Conservation (phyloP, 163 green algal genomes). For the Prototheca wickerhamii region DNA sequence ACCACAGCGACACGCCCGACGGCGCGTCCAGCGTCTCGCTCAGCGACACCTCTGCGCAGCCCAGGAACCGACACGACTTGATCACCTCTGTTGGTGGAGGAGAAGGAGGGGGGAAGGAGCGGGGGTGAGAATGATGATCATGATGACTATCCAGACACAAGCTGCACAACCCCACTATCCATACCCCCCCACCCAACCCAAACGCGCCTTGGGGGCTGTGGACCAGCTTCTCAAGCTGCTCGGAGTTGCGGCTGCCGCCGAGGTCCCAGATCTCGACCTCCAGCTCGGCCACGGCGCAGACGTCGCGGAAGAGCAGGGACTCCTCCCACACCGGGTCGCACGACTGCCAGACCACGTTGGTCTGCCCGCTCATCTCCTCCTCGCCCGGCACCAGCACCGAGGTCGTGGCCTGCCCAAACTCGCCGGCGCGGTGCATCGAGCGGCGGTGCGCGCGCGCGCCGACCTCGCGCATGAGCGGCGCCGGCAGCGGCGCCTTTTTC, state of each 20-base stretch:
- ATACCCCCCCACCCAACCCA: neutral
- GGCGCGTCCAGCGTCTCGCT: constrained; percentile 34
- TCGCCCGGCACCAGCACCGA: no score
- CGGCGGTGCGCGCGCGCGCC: neutral
- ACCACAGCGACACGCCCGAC: constrained; percentile 31
- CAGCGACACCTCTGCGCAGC: constrained; percentile 42
- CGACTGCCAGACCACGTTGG: constrained; percentile 42
- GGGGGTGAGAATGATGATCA: neutral
- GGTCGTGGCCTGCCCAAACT: no score
- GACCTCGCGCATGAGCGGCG: no score
- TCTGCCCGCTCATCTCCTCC: constrained; percentile 31
- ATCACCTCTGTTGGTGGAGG: constrained; percentile 25
- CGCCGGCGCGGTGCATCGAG: neutral
- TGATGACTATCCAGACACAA: neutral
- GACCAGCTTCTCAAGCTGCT: constrained; percentile 32
- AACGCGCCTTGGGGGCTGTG: constrained; percentile 18
- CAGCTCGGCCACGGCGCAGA: constrained; percentile 43
- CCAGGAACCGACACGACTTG: constrained; percentile 45
- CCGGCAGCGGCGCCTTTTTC: no score
- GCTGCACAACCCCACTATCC: neutral
- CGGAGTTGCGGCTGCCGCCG: constrained; percentile 24
- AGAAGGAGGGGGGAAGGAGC: neutral
- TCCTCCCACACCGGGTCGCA: constrained; percentile 47
- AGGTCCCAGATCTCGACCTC: constrained; percentile 53
- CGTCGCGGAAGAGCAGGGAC: constrained; percentile 44